phyloP scores from a whole-genome alignment of 202 grass and related monocot genomes.

The Schoenoplectus triqueter region DNA sequence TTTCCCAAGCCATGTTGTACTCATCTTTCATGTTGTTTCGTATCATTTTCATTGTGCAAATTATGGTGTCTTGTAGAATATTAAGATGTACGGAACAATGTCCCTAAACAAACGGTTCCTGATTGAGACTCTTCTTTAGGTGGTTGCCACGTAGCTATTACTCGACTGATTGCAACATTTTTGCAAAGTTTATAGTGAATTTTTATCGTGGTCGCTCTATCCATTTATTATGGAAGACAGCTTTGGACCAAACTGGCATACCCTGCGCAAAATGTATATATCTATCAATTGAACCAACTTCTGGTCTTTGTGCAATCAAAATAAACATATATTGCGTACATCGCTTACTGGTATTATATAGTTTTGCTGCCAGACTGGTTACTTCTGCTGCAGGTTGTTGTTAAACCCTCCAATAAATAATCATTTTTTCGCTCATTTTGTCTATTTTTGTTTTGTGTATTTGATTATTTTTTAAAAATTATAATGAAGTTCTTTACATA shows the following conservation, averaged over 20 bases:
- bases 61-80: not conserved
- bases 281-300: not conserved
- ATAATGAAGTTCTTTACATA: conserved; percentile 1
- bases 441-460: not conserved
- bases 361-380: not conserved
- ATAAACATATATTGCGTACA: not conserved
- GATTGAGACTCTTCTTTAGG: not conserved
- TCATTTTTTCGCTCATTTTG: not conserved
- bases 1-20: conserved; percentile 13
- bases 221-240: conserved; percentile 12
- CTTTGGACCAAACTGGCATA: not conserved
- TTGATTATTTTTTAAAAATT: conserved; percentile 1
- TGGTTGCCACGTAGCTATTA: conserved; percentile 27
- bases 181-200: not conserved
- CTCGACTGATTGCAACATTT: not conserved
- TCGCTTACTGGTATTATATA: not conserved
- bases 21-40: not conserved
- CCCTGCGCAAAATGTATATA: not conserved
- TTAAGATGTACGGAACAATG: not conserved
- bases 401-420: not conserved
- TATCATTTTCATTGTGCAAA: conserved; percentile 1
- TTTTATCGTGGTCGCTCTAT: not conserved
- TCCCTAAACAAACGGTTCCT: not conserved
- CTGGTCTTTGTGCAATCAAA: not conserved
- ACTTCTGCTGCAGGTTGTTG: not conserved